Base-by-base conservation (phyloP, 2,329 filamentous ascomycete species). In the Ophiosphaerella korrae region DNA sequence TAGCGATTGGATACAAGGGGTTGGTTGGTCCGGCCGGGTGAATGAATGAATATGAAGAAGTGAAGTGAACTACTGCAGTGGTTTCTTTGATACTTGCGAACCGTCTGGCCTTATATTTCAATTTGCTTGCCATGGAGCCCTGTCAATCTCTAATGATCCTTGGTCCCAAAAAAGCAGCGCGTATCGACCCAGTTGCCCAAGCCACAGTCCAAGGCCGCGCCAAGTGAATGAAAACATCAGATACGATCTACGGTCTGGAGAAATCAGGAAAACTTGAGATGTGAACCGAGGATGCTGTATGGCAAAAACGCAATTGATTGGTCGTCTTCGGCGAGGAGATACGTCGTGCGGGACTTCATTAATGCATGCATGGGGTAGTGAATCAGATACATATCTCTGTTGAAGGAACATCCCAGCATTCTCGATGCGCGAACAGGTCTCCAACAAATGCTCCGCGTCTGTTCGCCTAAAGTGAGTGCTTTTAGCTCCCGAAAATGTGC, bases 271-370 rank as follows among this genome's bases (percentile, higher is more conserved):
- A 32, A 21, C 26, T 8, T 23, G 24, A 41, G 8, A 40, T 42
- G 7, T 16, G n/a, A 53, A 33, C 53, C 50, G 46, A 48, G 53
- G 50, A 56, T 45, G 43, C 31, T 53, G 3, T 42, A 31, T 14
- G 14, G 14, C 35, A 11, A 33, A 6, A 35, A 18, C 14, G 35
- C 9, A 8, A n/a, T 31, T 14, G 21, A 56, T 56, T 56, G 50
- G 53, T 18, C 23, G 26, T 26, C 7, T 24, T 5, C 8, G 21
- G 7, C 7, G n/a, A 14, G 12, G 13, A 13, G 12, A 16, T 18
- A 8, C 7, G 5, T 42, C 5, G 16, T 21, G 18, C 18, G 21
- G 18, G 13, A 21, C 36, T 23, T 21, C 36, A 23, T 21, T 13
- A 16, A 39, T 39, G 36, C 36, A 13, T 18, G 18, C 12, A 21